Conservation (phyloP, 208 protist species). For the Porcisia deanei region DNA sequence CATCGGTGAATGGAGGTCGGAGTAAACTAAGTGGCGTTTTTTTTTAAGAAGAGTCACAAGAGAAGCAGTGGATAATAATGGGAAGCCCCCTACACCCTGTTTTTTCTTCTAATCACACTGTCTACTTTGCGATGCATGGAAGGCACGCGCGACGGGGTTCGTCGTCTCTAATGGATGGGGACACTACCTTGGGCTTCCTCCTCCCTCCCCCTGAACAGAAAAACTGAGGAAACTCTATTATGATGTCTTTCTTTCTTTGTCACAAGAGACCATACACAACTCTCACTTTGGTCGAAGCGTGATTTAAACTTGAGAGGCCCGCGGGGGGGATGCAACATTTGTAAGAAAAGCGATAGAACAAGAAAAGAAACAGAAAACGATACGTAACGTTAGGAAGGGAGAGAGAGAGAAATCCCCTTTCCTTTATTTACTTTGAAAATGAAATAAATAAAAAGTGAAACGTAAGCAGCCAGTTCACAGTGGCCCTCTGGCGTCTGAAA, state of each 20-base stretch:
- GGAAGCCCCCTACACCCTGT: neutral
- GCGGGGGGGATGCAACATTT: neutral
- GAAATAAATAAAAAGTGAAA: neutral
- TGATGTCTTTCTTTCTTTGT: neutral
- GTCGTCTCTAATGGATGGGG: neutral
- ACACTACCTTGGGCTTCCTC: no score
- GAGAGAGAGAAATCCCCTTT: neutral
- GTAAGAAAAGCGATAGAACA: neutral
- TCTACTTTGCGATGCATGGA: neutral
- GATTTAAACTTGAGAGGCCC: neutral
- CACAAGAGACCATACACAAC: neutral
- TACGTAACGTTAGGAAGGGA: neutral
- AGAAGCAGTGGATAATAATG: neutral
- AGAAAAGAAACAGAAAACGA: neutral
- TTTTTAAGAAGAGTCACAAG: conserved; percentile 1
- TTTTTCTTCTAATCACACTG: neutral
- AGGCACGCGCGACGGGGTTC: neutral
- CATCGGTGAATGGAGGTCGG: conserved; percentile 8
- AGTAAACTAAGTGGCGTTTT: neutral
- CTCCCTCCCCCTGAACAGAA: neutral
- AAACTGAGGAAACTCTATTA: neutral
- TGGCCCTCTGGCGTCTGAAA: conserved; percentile 23
- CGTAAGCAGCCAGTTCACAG: neutral
- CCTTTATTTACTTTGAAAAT: neutral
- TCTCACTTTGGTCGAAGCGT: neutral